These are phyloP conservation scores for Ceratocystis destructans DNA, from an alignment of 2,329 filamentous ascomycete genomes.

Conservation along the genomic window DNA sequence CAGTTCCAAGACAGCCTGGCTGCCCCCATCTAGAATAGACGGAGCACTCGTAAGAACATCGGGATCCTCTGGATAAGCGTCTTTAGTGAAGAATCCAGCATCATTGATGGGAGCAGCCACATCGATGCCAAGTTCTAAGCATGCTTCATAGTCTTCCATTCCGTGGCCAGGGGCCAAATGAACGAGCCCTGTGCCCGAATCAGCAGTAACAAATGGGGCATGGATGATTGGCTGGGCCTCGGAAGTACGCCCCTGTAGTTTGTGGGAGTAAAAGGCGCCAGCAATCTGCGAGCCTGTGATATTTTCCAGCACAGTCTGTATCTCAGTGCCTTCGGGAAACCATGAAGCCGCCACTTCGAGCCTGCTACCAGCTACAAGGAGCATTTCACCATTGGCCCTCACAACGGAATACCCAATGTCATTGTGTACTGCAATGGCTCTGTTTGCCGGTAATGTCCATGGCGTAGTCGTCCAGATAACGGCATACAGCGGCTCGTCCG, in stretches of 20 bases:
- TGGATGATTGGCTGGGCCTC: slow-evolving; percentile 57
- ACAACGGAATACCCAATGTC: slow-evolving; percentile 63
- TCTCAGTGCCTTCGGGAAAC: slow-evolving; percentile 34
- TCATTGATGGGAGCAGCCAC: slow-evolving; percentile 75
- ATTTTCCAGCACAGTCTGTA: slow-evolving; percentile 37
- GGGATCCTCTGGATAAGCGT: slow-evolving; percentile 61
- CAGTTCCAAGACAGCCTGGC: slow-evolving; percentile 53
- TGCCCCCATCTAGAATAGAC: slow-evolving; percentile 57
- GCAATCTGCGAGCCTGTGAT: slow-evolving; percentile 53
- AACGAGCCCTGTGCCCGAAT: slow-evolving; percentile 89
- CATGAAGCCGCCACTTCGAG: slow-evolving; percentile 43
- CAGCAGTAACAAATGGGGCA: slow-evolving; percentile 76
- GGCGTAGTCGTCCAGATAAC: slow-evolving; percentile 98
- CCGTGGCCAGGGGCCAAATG: slow-evolving; percentile 90
- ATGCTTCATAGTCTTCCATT: slow-evolving; percentile 88
- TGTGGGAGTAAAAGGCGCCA: slow-evolving; percentile 54
- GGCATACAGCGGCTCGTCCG: slow-evolving; percentile 47
- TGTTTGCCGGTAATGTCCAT: slow-evolving; percentile 91
- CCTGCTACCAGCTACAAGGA: slow-evolving; percentile 60
- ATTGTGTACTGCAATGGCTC: slow-evolving; percentile 67
- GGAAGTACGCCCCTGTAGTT: slow-evolving; percentile 47
- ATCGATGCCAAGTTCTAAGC: slow-evolving; percentile 53
- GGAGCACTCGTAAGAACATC: slow-evolving; percentile 51
- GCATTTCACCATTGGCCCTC: slow-evolving; percentile 39
- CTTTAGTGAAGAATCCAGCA: slow-evolving; percentile 63